Evolutionary conservation across 352 stramenopile genomes (phyloP).

Genomic region (Phytophthora idaei): DNA sequence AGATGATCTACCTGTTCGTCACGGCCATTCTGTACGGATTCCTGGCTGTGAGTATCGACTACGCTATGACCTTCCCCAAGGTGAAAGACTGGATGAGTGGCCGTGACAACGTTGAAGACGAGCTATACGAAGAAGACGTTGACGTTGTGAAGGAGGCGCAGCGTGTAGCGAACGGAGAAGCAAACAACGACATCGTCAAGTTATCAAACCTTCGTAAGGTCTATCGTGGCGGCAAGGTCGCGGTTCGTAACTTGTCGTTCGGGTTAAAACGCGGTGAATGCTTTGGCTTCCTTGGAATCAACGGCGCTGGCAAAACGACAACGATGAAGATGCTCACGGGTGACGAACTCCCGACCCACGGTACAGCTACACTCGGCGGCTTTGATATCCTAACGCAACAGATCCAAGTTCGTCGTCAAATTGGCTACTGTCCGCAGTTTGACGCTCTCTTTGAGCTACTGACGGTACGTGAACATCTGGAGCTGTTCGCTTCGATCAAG

Average conservation of each 20-base stretch:
- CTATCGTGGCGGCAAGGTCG: conserved; percentile 70
- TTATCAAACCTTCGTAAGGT: conserved; percentile 51
- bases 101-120: conserved; percentile 28
- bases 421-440: conserved; percentile 95
- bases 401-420: conserved; percentile 69
- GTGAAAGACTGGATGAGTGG: conserved; percentile 46
- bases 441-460: conserved; percentile 84
- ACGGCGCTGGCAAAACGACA: conserved; percentile 95
- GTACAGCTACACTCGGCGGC: conserved; percentile 56
- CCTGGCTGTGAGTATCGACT: conserved; percentile 48
- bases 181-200: conserved; percentile 44
- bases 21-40: conserved; percentile 37
- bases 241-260: conserved; percentile 80
- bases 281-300: conserved; percentile 95
- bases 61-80: conserved; percentile 41
- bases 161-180: conserved; percentile 38
- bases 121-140: conserved; percentile 47
- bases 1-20: conserved; percentile 60
- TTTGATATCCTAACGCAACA: conserved; percentile 83
- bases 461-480: conserved; percentile 86
- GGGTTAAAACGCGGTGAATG: conserved; percentile 87
- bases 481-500: conserved; percentile 91
- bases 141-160: conserved; percentile 45
- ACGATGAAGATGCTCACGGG: conserved; percentile 96
- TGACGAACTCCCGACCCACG: conserved; percentile 69